Evolutionary conservation across 768 basidiomycete species (phyloP), one percentile per base, ranked within the genome.

Genomic region (Tephrocybe sp.): DNA sequence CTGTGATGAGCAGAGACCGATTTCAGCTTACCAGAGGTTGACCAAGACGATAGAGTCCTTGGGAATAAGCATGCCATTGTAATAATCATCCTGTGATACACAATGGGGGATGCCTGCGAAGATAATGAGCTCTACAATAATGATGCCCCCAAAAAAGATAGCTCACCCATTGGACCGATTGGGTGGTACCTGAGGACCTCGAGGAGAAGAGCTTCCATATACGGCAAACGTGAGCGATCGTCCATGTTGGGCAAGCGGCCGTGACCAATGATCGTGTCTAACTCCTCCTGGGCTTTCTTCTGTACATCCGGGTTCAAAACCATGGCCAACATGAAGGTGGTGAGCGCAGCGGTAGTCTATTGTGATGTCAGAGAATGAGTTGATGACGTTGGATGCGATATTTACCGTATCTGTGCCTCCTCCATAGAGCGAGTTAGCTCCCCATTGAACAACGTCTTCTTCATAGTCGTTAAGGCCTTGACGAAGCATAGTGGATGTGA

Each of bases 11-110:
- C 14, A 23, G 12, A 6, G 25, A 44, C 9, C 14, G 4, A 39
- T 15, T n/a, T 36, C 43, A 7, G 15, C 21, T 11, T 17, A 58
- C 73, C 72, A 74, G 25, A 63, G 55, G 46, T 74, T 73, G 3
- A 56, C 65, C 18, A 73, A 62, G 17, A 74, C 65, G 2, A 71
- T 53, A 0, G 72, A 61, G 15, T 66, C 74, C 53, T 75, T 72
- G 0, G 77, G 78, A 36, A 81, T 76, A 34, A 64, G 64, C 51
- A 73, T 71, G 1, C 74, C 77, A 2, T 73, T 68, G 50, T 76
- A 80, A 3, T 68, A 59, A 52, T 81, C 79, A 40, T 80, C 76
- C 49, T 68, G 64, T 7, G 59, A 65, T 9, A 58, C 50, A 30
- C 56, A 51, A 39, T 74, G 72, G 2, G 73, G 69, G 5, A 71